Evolutionary conservation across 1,284 basidiomycete genomes (phyloP).

Genomic region (Athelia sp.): DNA sequence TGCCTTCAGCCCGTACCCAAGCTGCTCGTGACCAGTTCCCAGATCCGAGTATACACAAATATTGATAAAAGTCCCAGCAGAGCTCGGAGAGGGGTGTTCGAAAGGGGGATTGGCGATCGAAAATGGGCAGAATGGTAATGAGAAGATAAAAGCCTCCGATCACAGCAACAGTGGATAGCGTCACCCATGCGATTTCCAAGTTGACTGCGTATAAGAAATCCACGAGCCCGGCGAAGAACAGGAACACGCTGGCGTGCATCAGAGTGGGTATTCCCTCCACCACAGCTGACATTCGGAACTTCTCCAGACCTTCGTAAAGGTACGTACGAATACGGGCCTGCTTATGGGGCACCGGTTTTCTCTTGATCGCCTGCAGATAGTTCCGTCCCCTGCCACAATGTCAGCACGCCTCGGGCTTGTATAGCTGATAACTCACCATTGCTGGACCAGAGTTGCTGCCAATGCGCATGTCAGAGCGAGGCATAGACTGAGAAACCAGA

Average conservation of each 20-base stretch:
- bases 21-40: too few relatives aligned
- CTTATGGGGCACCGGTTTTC: not conserved
- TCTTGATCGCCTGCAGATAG: not conserved
- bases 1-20: not conserved
- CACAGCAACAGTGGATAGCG: conserved; percentile 22
- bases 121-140: conserved; percentile 26
- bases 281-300: conserved; percentile 30
- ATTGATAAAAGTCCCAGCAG: conserved; percentile 25
- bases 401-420: conserved; percentile 27
- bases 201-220: conserved; percentile 31
- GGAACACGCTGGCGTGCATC: conserved; percentile 32
- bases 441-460: conserved; percentile 18
- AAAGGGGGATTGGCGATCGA: conserved; percentile 33
- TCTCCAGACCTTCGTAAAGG: conserved; percentile 27
- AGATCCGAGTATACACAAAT: not conserved
- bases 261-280: conserved; percentile 34
- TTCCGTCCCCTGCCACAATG: not conserved
- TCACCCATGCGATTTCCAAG: conserved; percentile 22
- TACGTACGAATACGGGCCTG: conserved; percentile 32
- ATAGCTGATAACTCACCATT: conserved; percentile 24
- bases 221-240: conserved; percentile 35
- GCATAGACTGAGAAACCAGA: conserved; percentile 16
- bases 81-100: conserved; percentile 30
- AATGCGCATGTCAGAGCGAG: conserved; percentile 19
- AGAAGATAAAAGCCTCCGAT: conserved; percentile 24